Evolutionary conservation across 805 yeast species (phyloP), one percentile per base, ranked within the genome.

Genomic region (Starmerella etchellsii): DNA sequence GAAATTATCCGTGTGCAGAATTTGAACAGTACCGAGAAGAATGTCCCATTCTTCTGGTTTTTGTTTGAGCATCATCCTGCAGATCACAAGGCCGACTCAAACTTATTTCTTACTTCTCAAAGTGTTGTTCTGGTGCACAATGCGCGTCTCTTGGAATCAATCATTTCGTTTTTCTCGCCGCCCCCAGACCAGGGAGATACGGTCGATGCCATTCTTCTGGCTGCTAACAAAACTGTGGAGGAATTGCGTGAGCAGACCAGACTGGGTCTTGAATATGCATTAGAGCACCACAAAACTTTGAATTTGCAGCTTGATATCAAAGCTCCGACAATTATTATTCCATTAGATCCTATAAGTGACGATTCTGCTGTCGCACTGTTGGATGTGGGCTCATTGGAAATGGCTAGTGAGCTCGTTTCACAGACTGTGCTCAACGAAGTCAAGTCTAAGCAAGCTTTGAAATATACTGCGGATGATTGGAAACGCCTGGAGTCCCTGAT

Each of bases 371-470:
- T 94, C 49, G 82, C 87, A 3, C 74, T 91, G 16, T 67, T 91
- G 40, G 97, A 91, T 67, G 95, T 96, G 7, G 99, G 99, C 55
- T 95, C 88, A 58, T 78, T 93, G 20, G 77, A 84, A 48, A 74
- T 91, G 14, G 62, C 67, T 1, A 82, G 95, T 55, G 91, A 87
- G 52, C 68, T 88, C 3, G 58, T 52, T 2, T 48, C 53, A 35
- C 74, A 74, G 48, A 69, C 71, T 3, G 74, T 73, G 34, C 70
- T 85, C 22, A 76, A 77, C 37, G 76, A 76, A 43, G 73, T 85
- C 34, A 82, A 77, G 54, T 52, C 57, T 25, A 66, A 74, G 21
- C 74, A 81, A 54, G 63, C 69, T n/a, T 59, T 61, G 20, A 63
- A 62, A 44, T 79, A 78, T 54, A 63, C 71, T 1, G 68, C 63